Percentiles rank a stretch among this genome's conserved stretches.
These are phyloP conservation scores for Penicillium sp. DNA, from an alignment of 2,329 filamentous ascomycete genomes.

Conservation along the genomic window DNA sequence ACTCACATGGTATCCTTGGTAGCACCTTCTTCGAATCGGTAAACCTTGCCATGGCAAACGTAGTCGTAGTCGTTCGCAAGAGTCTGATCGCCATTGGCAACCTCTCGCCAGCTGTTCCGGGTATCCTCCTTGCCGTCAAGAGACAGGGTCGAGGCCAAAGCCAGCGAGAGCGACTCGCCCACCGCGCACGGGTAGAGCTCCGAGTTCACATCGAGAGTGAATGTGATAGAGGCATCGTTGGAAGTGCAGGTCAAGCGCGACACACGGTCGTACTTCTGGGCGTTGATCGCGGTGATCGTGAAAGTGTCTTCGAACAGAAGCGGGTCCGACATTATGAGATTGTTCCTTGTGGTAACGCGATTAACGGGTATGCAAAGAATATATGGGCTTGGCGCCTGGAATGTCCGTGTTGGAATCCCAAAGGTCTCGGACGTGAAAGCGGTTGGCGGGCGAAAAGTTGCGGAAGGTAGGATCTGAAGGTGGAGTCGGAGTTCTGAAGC, in stretches of 20 bases:
- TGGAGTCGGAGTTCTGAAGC: slow-evolving; percentile 23
- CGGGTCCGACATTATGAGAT: slow-evolving; percentile 68
- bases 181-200: slow-evolving; percentile 79
- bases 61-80: slow-evolving; percentile 54
- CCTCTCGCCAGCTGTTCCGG: slow-evolving; percentile 74
- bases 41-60: slow-evolving; percentile 53
- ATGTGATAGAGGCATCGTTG: slow-evolving; percentile 68
- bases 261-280: slow-evolving; percentile 91
- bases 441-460: slow-evolving; percentile 3
- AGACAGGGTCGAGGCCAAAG: slow-evolving; percentile 79
- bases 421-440: neutral
- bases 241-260: slow-evolving; percentile 78
- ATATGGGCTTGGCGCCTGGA: neutral
- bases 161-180: slow-evolving; percentile 75
- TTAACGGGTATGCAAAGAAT: neutral
- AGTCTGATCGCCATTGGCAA: slow-evolving; percentile 55
- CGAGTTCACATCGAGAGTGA: slow-evolving; percentile 89
- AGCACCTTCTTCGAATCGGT: slow-evolving; percentile 53
- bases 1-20: slow-evolving; percentile 81
- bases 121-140: slow-evolving; percentile 81
- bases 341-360: slow-evolving; percentile 32
- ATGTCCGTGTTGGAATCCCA: neutral
- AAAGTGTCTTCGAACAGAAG: slow-evolving; percentile 94
- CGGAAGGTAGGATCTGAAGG: slow-evolving; percentile 16
- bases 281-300: slow-evolving; percentile 73